A percentile compares a stretch with the other conserved stretches of the same genome.
Evolutionary conservation across 1,284 basidiomycete species (phyloP).

Genomic region (Schizophyllum amplum): DNA sequence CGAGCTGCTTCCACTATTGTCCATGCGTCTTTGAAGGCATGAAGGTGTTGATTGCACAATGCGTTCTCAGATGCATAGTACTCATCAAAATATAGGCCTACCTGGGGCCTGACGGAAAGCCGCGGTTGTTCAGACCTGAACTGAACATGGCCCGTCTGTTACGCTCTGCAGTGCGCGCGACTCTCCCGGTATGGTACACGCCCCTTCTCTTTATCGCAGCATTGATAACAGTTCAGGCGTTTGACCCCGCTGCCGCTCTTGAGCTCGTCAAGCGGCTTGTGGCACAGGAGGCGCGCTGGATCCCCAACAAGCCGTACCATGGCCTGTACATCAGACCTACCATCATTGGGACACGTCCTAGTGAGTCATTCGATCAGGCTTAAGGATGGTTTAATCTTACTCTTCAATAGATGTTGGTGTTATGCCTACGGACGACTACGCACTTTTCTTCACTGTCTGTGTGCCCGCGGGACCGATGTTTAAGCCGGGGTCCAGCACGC

Average conservation of each 20-base stretch:
- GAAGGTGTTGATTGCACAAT: conserved; percentile 46
- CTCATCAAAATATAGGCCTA: conserved; percentile 47
- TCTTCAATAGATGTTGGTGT: conserved; percentile 53
- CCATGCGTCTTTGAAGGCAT: conserved; percentile 82
- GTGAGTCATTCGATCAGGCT: conserved; percentile 23
- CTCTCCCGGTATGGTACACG: conserved; percentile 43
- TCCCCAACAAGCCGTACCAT: conserved; percentile 60
- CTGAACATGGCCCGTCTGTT: conserved; percentile 76
- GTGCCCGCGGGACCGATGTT: conserved; percentile 71
- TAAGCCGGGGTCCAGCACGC: conserved; percentile 42
- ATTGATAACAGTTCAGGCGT: conserved; percentile 33
- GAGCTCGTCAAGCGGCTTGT: conserved; percentile 67
- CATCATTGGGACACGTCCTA: conserved; percentile 72
- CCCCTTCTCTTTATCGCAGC: background rate
- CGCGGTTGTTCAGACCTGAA: conserved; percentile 71
- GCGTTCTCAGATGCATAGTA: background rate
- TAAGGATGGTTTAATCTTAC: background rate
- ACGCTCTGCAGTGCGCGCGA: conserved; percentile 50
- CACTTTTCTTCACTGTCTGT: conserved; percentile 65
- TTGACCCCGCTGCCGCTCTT: conserved; percentile 57
- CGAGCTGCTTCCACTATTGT: conserved; percentile 72
- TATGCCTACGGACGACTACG: conserved; percentile 45
- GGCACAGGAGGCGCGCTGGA: conserved; percentile 63
- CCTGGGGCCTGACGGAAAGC: conserved; percentile 52
- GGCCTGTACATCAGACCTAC: conserved; percentile 79